These are phyloP conservation scores for Carallia brachiata DNA, from an alignment of 345 rosid species.

Conservation along the genomic window DNA sequence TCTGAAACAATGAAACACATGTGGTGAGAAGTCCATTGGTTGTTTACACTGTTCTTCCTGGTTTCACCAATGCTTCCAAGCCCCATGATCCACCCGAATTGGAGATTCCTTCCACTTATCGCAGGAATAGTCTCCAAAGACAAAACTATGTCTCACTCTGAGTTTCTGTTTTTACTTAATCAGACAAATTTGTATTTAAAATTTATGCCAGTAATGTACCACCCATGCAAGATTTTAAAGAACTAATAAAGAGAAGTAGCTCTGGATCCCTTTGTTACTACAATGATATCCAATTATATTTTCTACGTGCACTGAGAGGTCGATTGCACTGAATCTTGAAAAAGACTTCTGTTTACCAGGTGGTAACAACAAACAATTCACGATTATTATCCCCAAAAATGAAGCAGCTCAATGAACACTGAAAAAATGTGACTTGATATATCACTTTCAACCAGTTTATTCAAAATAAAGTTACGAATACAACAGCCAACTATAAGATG, in stretches of 20 bases:
- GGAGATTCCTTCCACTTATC: conserved; percentile 19
- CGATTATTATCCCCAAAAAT: too few species aligned
- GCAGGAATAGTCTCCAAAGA: conserved; percentile 26
- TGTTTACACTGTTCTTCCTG: conserved; percentile 28
- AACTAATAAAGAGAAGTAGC: neutral
- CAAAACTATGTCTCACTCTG: neutral
- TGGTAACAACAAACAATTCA: too few species aligned
- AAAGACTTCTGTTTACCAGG: too few species aligned
- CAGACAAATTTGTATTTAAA: neutral
- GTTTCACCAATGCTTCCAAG: neutral
- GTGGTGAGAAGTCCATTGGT: conserved; percentile 38
- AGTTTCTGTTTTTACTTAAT: neutral
- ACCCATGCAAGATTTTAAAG: neutral
- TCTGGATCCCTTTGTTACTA: too few species aligned
- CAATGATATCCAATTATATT: too few species aligned
- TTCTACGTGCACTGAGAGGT: too few species aligned
- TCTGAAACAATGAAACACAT: conserved; percentile 32
- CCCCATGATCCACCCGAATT: neutral
- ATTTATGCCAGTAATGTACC: neutral
- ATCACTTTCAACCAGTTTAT: conserved; percentile 32
- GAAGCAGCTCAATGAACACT: neutral
- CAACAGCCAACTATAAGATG: conserved; percentile 28
- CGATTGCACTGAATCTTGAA: too few species aligned
- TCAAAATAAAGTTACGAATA: conserved; percentile 30
- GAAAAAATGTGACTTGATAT: conserved; percentile 14